Conservation (phyloP, 441 rosid genomes). For the Manihot esculenta region DNA sequence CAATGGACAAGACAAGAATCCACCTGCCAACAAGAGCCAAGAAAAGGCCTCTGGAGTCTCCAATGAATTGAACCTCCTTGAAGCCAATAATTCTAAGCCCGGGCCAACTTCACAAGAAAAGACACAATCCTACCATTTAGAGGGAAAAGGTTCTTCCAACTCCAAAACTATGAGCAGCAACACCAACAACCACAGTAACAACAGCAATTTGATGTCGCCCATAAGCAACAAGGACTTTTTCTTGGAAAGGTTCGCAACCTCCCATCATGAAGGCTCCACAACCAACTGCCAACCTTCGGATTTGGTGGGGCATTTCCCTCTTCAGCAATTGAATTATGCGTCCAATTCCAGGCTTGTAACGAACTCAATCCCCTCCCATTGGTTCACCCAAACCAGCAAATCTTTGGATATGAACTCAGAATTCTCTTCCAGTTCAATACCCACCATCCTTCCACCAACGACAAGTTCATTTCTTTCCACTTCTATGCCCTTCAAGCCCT, state of each 20-base stretch:
- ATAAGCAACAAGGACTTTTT: conserved; percentile 32
- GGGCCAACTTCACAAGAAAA: conserved; percentile 25
- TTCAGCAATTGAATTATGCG: conserved; percentile 42
- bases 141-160: conserved; percentile 28
- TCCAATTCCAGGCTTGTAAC: conserved; percentile 39
- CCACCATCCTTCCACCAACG: conserved; percentile 38
- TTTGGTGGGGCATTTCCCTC: conserved; percentile 41
- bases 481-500: conserved; percentile 36
- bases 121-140: conserved; percentile 27
- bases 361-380: conserved; percentile 33
- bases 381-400: conserved; percentile 40
- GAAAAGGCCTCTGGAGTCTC: conserved; percentile 33
- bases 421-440: conserved; percentile 34
- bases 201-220: conserved; percentile 24
- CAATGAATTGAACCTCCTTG: conserved; percentile 35
- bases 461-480: conserved; percentile 37
- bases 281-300: conserved; percentile 36
- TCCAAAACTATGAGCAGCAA: conserved; percentile 24
- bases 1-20: conserved; percentile 38
- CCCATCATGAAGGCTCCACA: conserved; percentile 27
- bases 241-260: conserved; percentile 29
- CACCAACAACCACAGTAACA: conserved; percentile 3
- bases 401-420: conserved; percentile 44
- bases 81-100: conserved; percentile 22
- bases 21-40: conserved; percentile 28